Evolutionary conservation across 306 rosid species (phyloP).

Genomic region (Fagus crenata): DNA sequence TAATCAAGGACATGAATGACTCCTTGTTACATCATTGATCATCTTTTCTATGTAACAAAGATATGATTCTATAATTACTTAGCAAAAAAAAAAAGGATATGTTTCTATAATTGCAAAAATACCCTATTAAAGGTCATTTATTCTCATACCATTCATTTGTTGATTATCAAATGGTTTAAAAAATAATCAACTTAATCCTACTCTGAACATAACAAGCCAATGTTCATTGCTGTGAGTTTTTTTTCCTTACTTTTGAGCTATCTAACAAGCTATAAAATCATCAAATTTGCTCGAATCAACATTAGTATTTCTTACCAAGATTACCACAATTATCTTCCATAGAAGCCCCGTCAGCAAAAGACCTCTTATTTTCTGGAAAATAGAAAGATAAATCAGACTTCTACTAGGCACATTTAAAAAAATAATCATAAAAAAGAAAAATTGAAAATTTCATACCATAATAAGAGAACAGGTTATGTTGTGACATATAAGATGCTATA

Average conservation of each 20-base stretch:
- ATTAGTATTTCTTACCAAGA: constrained; percentile 34
- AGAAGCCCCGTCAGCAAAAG: constrained; percentile 3
- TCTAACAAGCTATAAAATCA: constrained; percentile 13
- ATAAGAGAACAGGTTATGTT: constrained; percentile 66
- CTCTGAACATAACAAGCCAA: neutral
- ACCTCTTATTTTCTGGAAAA: constrained; percentile 33
- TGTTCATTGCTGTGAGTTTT: neutral
- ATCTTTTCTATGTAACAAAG: too few species aligned
- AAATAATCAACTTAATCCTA: neutral
- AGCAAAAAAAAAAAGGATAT: neutral
- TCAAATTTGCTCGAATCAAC: constrained; percentile 10
- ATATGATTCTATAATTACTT: too few species aligned
- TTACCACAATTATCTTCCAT: constrained; percentile 15
- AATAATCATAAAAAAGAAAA: neutral
- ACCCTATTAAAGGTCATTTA: neutral
- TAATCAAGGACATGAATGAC: too few species aligned
- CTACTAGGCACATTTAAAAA: neutral
- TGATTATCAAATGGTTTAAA: neutral
- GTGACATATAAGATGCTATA: constrained; percentile 46
- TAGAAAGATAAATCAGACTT: constrained; percentile 8
- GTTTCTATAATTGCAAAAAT: neutral
- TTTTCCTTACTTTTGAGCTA: constrained; percentile 18
- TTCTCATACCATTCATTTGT: neutral
- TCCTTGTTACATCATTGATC: too few species aligned
- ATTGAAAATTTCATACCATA: constrained; percentile 42